Evolutionary conservation across 1,284 basidiomycete genomes (phyloP).

Genomic region (Ustilago crameri): DNA sequence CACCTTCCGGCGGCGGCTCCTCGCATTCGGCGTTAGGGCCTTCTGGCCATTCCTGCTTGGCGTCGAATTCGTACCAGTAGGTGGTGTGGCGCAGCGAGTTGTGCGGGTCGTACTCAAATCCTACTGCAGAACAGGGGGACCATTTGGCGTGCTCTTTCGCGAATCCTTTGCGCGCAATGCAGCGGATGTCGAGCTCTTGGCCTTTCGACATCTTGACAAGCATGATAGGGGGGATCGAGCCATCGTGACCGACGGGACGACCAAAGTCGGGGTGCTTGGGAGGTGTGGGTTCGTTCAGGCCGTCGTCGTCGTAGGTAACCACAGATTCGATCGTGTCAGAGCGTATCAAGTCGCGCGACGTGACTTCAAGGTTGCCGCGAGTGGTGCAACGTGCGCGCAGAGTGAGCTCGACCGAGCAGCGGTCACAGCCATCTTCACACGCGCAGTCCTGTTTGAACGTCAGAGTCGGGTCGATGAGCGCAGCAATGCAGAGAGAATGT

Average conservation of each 20-base stretch:
- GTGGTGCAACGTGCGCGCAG: slow-evolving; percentile 78
- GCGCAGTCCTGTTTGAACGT: slow-evolving; percentile 78
- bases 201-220: slow-evolving; percentile 93
- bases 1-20: slow-evolving; percentile 60
- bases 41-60: slow-evolving; percentile 65
- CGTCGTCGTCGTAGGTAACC: slow-evolving; percentile 51
- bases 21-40: slow-evolving; percentile 63
- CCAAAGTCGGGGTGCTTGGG: slow-evolving; percentile 77
- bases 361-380: slow-evolving; percentile 78
- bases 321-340: slow-evolving; percentile 54
- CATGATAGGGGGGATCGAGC: slow-evolving; percentile 72
- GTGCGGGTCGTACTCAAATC: slow-evolving; percentile 98
- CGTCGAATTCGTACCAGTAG: slow-evolving; percentile 84
- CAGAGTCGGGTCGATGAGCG: neutral
- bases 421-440: slow-evolving; percentile 80
- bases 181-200: slow-evolving; percentile 86
- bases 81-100: slow-evolving; percentile 96
- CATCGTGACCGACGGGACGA: slow-evolving; percentile 81
- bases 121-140: slow-evolving; percentile 93
- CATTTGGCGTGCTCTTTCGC: slow-evolving; percentile 99
- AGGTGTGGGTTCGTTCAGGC: slow-evolving; percentile 43
- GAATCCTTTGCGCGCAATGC: slow-evolving; percentile 96
- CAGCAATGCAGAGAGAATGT: neutral
- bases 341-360: slow-evolving; percentile 71
- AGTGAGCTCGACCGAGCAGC: slow-evolving; percentile 80